Evolutionary conservation across 208 protist genomes (phyloP).

Genomic region (Trichomonas gallinae): DNA sequence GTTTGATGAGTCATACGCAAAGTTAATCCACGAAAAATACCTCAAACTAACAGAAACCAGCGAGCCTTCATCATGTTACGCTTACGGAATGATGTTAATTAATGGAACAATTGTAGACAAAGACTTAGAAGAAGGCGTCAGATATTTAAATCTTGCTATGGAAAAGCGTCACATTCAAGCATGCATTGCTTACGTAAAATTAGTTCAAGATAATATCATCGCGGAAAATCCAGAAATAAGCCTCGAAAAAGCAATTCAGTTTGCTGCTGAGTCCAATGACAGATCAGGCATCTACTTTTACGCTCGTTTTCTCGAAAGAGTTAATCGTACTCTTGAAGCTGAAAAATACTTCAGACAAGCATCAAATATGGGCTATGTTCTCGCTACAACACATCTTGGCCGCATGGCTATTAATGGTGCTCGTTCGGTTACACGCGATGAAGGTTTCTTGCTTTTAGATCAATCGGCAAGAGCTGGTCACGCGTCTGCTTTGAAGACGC

Average conservation of each 20-base stretch:
- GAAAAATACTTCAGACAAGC: background rate
- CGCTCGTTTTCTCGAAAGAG: background rate
- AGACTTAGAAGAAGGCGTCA: background rate
- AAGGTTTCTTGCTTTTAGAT: background rate
- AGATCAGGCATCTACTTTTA: background rate
- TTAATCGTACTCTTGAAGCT: background rate
- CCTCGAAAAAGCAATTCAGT: background rate
- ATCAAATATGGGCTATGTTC: background rate
- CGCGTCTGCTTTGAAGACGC: background rate
- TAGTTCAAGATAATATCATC: background rate
- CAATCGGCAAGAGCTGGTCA: background rate
- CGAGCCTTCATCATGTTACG: background rate
- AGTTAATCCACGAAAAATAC: background rate
- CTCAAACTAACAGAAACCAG: background rate
- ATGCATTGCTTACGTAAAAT: background rate
- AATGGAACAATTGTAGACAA: background rate
- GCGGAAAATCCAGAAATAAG: background rate
- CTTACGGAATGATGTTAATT: background rate
- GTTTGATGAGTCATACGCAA: background rate
- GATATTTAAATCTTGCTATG: background rate
- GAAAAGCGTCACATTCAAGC: background rate
- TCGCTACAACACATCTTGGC: background rate
- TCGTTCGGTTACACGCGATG: background rate
- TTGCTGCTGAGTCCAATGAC: background rate
- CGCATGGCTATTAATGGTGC: background rate